phyloP scores from a whole-genome alignment of 371 early-diverging fungal species.

The Actinomucor elegans region DNA sequence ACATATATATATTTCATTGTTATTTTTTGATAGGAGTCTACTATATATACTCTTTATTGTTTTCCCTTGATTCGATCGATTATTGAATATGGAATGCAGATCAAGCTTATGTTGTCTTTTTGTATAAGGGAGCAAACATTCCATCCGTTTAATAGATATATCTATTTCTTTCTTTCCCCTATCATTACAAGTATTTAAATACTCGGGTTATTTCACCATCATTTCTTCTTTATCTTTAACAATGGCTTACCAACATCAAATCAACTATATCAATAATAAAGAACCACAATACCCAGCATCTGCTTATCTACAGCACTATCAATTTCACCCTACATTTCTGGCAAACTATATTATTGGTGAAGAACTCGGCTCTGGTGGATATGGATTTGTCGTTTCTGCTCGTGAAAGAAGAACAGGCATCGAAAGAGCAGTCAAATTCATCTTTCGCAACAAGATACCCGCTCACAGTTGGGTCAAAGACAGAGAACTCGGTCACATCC shows the following conservation, averaged over 20 bases:
- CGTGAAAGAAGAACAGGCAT: conserved; percentile 44
- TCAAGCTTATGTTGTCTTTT: background rate
- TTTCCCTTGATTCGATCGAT: conserved; percentile 11
- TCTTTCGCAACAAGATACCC: conserved; percentile 66
- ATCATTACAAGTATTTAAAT: conserved; percentile 4
- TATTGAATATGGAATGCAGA: conserved; percentile 13
- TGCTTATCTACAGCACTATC: conserved; percentile 19
- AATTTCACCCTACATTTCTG: conserved; percentile 47
- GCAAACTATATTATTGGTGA: conserved; percentile 58
- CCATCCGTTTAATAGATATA: background rate
- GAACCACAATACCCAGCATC: background rate
- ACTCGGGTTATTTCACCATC: conserved; percentile 10
- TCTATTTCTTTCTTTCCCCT: background rate
- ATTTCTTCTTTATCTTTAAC: background rate
- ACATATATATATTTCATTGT: background rate
- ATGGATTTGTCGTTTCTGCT: conserved; percentile 75
- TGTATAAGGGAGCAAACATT: background rate
- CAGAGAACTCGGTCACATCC: conserved; percentile 60
- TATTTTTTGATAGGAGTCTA: conserved; percentile 2
- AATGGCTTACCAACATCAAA: conserved; percentile 3
- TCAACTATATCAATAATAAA: conserved; percentile 4
- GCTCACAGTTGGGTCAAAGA: conserved; percentile 61
- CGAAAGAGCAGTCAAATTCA: conserved; percentile 82
- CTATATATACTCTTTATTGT: background rate
- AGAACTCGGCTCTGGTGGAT: conserved; percentile 79